Conservation (phyloP, 768 basidiomycete species). For the Cystobasidium onofrii region DNA sequence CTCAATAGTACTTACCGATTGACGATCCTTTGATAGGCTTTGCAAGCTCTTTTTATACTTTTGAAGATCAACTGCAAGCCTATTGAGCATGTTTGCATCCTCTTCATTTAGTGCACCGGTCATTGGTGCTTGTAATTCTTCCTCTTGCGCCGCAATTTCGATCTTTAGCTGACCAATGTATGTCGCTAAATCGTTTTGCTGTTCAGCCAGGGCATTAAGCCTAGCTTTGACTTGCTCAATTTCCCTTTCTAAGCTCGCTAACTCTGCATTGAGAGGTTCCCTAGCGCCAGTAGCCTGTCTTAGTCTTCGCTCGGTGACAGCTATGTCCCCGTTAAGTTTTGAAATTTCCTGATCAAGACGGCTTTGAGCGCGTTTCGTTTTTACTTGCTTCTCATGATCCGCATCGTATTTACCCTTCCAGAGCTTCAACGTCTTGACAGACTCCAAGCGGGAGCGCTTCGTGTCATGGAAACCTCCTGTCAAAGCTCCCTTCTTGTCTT, state of each 20-base stretch:
- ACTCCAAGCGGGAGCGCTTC: conserved; percentile 79
- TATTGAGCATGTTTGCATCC: conserved; percentile 61
- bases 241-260: conserved; percentile 56
- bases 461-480: conserved; percentile 96
- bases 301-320: conserved; percentile 62
- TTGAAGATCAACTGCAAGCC: conserved; percentile 68
- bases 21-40: conserved; percentile 60
- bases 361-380: conserved; percentile 64
- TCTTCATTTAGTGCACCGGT: conserved; percentile 62
- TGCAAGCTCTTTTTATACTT: conserved; percentile 61
- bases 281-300: conserved; percentile 62
- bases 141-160: conserved; percentile 56
- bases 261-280: conserved; percentile 61
- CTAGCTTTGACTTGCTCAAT: conserved; percentile 61
- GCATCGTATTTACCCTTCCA: conserved; percentile 67
- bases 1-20: conserved; percentile 55
- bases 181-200: conserved; percentile 62
- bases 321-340: conserved; percentile 60
- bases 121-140: conserved; percentile 51
- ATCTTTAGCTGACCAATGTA: conserved; percentile 60
- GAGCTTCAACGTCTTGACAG: conserved; percentile 62
- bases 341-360: conserved; percentile 81
- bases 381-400: conserved; percentile 58
- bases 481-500: conserved; percentile 88
- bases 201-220: conserved; percentile 58